Conservation (phyloP, 2,329 filamentous ascomycete genomes). For the Nectriaceae sp. region DNA sequence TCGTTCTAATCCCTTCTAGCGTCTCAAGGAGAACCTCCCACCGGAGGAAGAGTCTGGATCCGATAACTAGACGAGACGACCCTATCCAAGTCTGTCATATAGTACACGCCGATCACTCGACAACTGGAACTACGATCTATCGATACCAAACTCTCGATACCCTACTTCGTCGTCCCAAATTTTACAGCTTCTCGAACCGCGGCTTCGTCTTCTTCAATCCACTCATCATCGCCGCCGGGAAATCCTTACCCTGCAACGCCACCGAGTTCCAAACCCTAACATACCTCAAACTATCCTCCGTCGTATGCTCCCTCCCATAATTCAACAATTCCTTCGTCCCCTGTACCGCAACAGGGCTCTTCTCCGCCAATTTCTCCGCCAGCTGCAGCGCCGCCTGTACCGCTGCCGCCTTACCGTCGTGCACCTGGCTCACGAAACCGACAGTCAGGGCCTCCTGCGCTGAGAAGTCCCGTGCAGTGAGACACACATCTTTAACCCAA, state of each 20-base stretch:
- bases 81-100: not conserved
- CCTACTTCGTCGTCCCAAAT: not conserved
- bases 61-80: conserved; percentile 38
- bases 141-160: not conserved
- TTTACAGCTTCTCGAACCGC: conserved; percentile 80
- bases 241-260: conserved; percentile 78
- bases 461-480: conserved; percentile 70
- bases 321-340: conserved; percentile 87
- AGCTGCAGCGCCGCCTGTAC: conserved; percentile 64
- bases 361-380: conserved; percentile 67
- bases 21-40: conserved; percentile 54
- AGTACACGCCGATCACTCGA: no score
- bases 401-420: conserved; percentile 62
- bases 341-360: conserved; percentile 86
- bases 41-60: conserved; percentile 55
- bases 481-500: conserved; percentile 79
- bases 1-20: conserved; percentile 31
- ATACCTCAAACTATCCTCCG: conserved; percentile 79
- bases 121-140: not conserved
- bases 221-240: conserved; percentile 72
- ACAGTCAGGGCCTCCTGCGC: conserved; percentile 69
- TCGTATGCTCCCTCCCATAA: conserved; percentile 74
- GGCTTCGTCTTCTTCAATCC: conserved; percentile 78
- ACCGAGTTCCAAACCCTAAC: conserved; percentile 86
- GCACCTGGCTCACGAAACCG: conserved; percentile 70